Conservation (phyloP, 1,284 basidiomycete species). For the Apiotrichum domesticum region DNA sequence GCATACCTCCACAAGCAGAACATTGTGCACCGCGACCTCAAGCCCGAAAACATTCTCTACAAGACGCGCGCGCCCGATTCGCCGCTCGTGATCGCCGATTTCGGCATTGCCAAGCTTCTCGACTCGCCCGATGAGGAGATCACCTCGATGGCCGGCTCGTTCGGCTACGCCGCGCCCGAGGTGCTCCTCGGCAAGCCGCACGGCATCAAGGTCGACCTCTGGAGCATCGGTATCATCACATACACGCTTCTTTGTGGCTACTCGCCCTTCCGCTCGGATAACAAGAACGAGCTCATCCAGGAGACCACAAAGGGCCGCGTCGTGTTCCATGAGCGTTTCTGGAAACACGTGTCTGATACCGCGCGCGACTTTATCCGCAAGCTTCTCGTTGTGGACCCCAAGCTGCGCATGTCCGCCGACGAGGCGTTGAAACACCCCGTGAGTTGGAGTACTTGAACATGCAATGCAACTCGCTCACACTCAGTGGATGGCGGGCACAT, state of each 20-base stretch:
- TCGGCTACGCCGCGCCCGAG: slow-evolving; percentile 93
- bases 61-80: slow-evolving; percentile 65
- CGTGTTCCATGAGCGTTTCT: slow-evolving; percentile 87
- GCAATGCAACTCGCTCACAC: neutral
- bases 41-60: slow-evolving; percentile 94
- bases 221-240: slow-evolving; percentile 89
- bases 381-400: slow-evolving; percentile 68
- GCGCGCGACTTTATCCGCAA: slow-evolving; percentile 62
- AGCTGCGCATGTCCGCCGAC: slow-evolving; percentile 64
- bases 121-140: slow-evolving; percentile 71
- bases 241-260: slow-evolving; percentile 91
- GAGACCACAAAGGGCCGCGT: slow-evolving; percentile 79
- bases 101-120: slow-evolving; percentile 90
- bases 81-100: slow-evolving; percentile 87
- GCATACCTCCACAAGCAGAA: slow-evolving; percentile 76
- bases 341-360: slow-evolving; percentile 64
- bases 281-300: slow-evolving; percentile 65
- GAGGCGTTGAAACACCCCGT: slow-evolving; percentile 63
- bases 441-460: slow-evolving; percentile 18
- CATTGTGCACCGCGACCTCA: slow-evolving; percentile 88
- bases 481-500: slow-evolving; percentile 31
- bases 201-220: slow-evolving; percentile 86
- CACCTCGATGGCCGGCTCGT: slow-evolving; percentile 75
- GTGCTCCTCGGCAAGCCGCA: slow-evolving; percentile 77
- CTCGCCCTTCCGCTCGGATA: slow-evolving; percentile 82